Percentiles rank a stretch among this genome's conserved stretches.
Evolutionary conservation across 2,329 filamentous ascomycete species (phyloP).

Genomic region (Aspergillus pseudonomiae): DNA sequence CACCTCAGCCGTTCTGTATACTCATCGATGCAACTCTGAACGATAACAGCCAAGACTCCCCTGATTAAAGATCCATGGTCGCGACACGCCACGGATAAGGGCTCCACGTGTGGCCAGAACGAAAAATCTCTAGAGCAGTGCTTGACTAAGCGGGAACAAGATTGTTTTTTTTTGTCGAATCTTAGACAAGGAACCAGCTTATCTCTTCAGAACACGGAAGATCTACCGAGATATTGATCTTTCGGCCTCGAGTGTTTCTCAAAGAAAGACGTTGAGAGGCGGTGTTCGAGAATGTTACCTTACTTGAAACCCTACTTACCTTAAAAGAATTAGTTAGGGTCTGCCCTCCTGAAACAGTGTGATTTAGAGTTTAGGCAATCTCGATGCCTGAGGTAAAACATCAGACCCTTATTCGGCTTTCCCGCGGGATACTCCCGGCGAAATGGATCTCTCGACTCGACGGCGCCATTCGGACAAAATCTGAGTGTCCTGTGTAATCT

Average conservation of each 20-base stretch:
- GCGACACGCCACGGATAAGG: not conserved
- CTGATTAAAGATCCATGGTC: not conserved
- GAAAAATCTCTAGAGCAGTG: not conserved
- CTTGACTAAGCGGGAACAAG: not conserved
- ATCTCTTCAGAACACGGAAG: not conserved
- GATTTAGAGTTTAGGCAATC: not conserved
- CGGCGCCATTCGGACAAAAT: too few relatives aligned
- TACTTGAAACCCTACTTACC: constrained; percentile 3
- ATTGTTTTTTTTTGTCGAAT: not conserved
- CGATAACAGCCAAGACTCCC: not conserved
- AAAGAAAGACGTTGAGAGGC: not conserved
- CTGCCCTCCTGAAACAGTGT: not conserved
- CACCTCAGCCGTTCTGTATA: not conserved
- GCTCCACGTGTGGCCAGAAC: not conserved
- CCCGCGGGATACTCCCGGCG: not conserved
- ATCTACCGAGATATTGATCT: too few relatives aligned
- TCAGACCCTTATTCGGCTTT: not conserved
- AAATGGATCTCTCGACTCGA: not conserved
- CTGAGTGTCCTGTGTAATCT: not conserved
- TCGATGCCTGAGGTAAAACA: not conserved
- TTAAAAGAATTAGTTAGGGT: not conserved
- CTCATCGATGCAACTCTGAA: not conserved
- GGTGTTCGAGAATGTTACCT: not conserved
- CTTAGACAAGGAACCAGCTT: not conserved
- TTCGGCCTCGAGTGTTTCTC: not conserved